These are phyloP conservation scores for Hymenoscyphus occultus DNA, from an alignment of 2,329 filamentous ascomycete genomes.

Conservation along the genomic window DNA sequence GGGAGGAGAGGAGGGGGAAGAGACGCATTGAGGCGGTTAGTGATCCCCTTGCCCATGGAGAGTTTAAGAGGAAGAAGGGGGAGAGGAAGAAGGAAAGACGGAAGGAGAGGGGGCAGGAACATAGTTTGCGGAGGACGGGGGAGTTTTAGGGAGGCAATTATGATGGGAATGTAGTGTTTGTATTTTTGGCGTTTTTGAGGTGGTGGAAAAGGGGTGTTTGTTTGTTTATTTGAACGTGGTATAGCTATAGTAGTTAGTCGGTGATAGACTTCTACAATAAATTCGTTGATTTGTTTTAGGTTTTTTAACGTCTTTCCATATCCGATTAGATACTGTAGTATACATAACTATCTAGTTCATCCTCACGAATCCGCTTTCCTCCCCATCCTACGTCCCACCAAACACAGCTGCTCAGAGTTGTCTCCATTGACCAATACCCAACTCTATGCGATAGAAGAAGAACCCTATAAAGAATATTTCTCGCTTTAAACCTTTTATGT, in stretches of 20 bases:
- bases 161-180: background rate
- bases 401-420: too few relatives aligned
- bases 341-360: too few relatives aligned
- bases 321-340: too few relatives aligned
- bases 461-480: too few relatives aligned
- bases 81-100: conserved; percentile 80
- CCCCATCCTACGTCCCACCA: too few relatives aligned
- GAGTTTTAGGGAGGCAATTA: conserved; percentile 14
- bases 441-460: too few relatives aligned
- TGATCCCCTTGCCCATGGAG: conserved; percentile 73
- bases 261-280: background rate
- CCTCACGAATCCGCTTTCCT: too few relatives aligned
- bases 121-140: conserved; percentile 45
- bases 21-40: conserved; percentile 83
- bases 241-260: background rate
- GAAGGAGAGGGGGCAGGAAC: conserved; percentile 73
- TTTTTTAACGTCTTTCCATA: too few relatives aligned
- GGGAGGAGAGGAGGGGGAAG: conserved; percentile 76
- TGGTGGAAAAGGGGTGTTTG: background rate
- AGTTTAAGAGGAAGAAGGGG: conserved; percentile 77
- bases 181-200: background rate
- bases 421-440: too few relatives aligned
- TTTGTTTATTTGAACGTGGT: background rate
- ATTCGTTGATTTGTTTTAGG: too few relatives aligned
- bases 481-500: too few relatives aligned